Evolutionary conservation across 768 basidiomycete genomes (phyloP), one percentile per base, ranked within the genome.

Genomic region (Asterophora lycoperdoides): DNA sequence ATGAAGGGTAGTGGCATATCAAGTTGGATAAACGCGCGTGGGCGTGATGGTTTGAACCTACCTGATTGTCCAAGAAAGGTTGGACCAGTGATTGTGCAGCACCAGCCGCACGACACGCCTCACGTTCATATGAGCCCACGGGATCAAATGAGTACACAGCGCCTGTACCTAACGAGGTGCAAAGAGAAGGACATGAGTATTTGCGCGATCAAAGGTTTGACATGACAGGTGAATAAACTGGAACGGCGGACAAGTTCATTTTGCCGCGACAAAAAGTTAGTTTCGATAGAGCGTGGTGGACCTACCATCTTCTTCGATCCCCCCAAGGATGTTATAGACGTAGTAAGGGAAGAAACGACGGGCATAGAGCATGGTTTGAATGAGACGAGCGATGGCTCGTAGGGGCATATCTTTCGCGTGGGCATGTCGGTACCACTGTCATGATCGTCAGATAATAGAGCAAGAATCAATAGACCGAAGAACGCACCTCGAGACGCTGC

Each of bases 71-170:
- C 59, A 99, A 72, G 82, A 99, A 96, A 1, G 96, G 96, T 62
- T 99, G 96, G 6, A 99, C 81, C 18, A 99, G 80, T 41, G 84
- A 79, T 64, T 92, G 88, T n/a, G 94, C 95, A 13, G 94, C 88
- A 42, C 96, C 96, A 41, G 94, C 93, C 33, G 94, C 94, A 54
- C 96, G 86, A 72, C 94, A 98, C 28, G 89, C 81, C 71, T 96
- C 93, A 52, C 96, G 88, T 70, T 98, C 94, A 67, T 99, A 99
- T 41, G 90, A 93, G 20, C 96, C 96, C 28, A 98, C 93, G 33
- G 96, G 96, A 69, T 99, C 96, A 68, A 96, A 99, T n/a, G 95
- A 97, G 76, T 99, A 99, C 26, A 99, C 94, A 8, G 95, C 92
- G 44, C 96, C 96, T 32, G 90, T 82, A 9, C 94, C 93, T 95